Base-by-base conservation (phyloP, 1,284 basidiomycete species). In the Malassezia nana region DNA sequence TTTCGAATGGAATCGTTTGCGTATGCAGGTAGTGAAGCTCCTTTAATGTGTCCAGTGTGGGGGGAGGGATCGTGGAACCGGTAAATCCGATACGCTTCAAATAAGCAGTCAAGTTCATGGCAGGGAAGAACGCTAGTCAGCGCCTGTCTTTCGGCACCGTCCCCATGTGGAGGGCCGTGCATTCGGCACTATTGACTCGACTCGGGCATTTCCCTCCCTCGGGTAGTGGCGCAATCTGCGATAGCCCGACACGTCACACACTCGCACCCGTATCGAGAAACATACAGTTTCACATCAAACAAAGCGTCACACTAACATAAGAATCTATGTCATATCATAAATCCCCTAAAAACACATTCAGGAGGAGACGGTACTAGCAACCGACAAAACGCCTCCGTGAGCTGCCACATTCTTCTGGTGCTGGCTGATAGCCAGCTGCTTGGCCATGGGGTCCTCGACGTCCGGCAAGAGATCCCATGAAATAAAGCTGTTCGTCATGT, bases 401-500 rank as follows among this genome's bases (percentile, higher is more conserved):
- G 20, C 22, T 7, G 60, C 44, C 22, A 66, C 64, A 13, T 66
- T 31, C 39, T 50, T 49, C 53, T 69, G 66, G 43, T 67, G 62
- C 33, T 28, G 31, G 1, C 59, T 60, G 16, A 69, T 62, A 38
- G 60, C 62, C 24, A 49, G 48, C 58, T 69, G 67, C 57, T 69
- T 69, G 28, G 53, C 62, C 18, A 59, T 52, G 2, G 63, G 58
- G 42, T 64, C 60, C 7, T 58, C 62, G 26, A 53, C 46, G 26
- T 67, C 65, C n/a, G 61, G 58, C 15, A 60, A 52, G 1, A 58
- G 49, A 15, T 61, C 16, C 66, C 66, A 68, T 12, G 50, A 55
- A 28, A 69, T 60, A 55, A 52, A 69, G 39, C n/a, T 52, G 55
- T 77, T 77, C 56, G 76, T 75, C 63, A 67, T 72, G 64, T 77